These are phyloP conservation scores for Kodamaea plutei DNA, from an alignment of 1,139 yeast genomes.

Conservation along the genomic window DNA sequence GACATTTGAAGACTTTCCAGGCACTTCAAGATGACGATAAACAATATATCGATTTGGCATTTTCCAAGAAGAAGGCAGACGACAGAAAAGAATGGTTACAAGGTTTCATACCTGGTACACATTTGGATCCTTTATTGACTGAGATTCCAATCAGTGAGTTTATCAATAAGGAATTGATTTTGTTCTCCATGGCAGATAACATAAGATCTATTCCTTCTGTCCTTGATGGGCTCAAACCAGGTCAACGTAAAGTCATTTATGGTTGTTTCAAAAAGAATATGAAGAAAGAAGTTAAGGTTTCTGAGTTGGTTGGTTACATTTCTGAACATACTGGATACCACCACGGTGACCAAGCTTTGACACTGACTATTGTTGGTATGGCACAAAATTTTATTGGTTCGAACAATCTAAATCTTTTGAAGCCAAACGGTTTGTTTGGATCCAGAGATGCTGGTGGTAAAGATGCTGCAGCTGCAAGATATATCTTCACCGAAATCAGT, in stretches of 20 bases:
- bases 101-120: slow-evolving; percentile 86
- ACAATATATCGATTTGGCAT: slow-evolving; percentile 84
- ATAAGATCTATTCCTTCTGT: slow-evolving; percentile 93
- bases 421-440: slow-evolving; percentile 97
- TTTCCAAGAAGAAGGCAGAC: slow-evolving; percentile 93
- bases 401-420: slow-evolving; percentile 77
- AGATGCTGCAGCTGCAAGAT: slow-evolving; percentile 98
- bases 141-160: slow-evolving; percentile 90
- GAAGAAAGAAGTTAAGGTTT: slow-evolving; percentile 77
- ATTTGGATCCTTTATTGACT: slow-evolving; percentile 72
- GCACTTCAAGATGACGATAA: slow-evolving; percentile 78
- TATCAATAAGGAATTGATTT: slow-evolving; percentile 89
- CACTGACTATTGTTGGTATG: slow-evolving; percentile 85
- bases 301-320: slow-evolving; percentile 86
- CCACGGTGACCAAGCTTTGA: slow-evolving; percentile 88
- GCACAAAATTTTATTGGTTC: slow-evolving; percentile 96
- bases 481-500: slow-evolving; percentile 83
- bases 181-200: slow-evolving; percentile 96
- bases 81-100: slow-evolving; percentile 97
- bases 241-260: slow-evolving; percentile 88
- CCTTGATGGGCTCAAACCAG: slow-evolving; percentile 95
- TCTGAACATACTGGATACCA: slow-evolving; percentile 91
- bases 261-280: slow-evolving; percentile 86
- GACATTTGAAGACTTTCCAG: slow-evolving; percentile 83
- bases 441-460: slow-evolving; percentile 97